Evolutionary conservation across 2,329 filamentous ascomycete genomes (phyloP), one percentile per base, ranked within the genome.

Genomic region (Tolypocladium amazonense): DNA sequence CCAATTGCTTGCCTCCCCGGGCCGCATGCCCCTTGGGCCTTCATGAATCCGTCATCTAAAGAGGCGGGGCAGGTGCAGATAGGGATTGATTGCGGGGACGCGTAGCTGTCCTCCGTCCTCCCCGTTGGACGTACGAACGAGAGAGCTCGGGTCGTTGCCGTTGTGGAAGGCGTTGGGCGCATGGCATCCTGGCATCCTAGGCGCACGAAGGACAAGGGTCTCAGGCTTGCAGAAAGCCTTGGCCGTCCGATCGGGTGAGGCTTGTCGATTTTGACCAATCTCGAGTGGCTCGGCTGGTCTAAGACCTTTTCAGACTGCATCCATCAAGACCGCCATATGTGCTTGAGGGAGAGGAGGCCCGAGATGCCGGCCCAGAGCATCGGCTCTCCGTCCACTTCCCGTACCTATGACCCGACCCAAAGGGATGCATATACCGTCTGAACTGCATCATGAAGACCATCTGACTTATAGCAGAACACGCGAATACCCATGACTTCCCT

Each of bases 271-370:
- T 35, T n/a, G 41, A 14, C 57, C 57, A 58, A 53, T 58, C 43
- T 54, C 18, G 41, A n/a, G 25, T 25, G 14, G 6, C 35, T n/a
- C 25, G 39, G 47, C 45, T 52, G 56, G 59, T 55, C 59, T 60
- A n/a, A 58, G 56, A 58, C 56, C 27, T 60, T 60, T 33, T 45
- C 45, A 54, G 47, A 58, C 59, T 12, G 35, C 35, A 56, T 14
- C 43, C 45, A n/a, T 52, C 35, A 39, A 30, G 11, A 38, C 30
- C 38, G 38, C 53, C 30, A 45, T 4, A 30, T 45, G 45, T 33
- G 23, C 38, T n/a, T 25, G 43, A 45, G n/a, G 41, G 27, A 47
- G 47, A 27, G 30, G 20, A 54, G 30, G 30, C 50, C 27, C 47
- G 25, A 18, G 47, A 4, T 20, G 25, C 47, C 15, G 47, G 43